phyloP scores from a whole-genome alignment of 495 filamentous ascomycete species.

The Trypethelium eluteriae region DNA sequence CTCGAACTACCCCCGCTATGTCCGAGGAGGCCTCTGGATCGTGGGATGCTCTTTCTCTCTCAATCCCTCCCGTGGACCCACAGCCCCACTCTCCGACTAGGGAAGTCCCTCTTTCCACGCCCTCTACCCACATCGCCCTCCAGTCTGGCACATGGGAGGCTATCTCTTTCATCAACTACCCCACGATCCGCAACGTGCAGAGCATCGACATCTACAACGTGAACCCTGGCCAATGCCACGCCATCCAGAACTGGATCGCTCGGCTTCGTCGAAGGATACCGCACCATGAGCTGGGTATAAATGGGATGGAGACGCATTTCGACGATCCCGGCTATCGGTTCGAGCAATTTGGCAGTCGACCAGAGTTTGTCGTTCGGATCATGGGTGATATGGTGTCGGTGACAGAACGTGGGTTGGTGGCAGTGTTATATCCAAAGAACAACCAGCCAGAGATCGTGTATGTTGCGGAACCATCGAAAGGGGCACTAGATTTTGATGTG shows the following conservation, averaged over 20 bases:
- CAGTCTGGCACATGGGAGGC: not conserved
- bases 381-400: not conserved
- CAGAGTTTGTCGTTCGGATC: not conserved
- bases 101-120: not conserved
- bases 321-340: not conserved
- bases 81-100: no score
- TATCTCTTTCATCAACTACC: not conserved
- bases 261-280: not conserved
- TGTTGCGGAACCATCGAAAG: not conserved
- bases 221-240: not conserved
- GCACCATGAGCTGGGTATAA: not conserved
- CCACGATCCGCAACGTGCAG: not conserved
- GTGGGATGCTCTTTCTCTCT: no score
- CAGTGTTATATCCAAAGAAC: not conserved
- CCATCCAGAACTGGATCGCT: not conserved
- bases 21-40: no score
- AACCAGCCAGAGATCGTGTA: not conserved
- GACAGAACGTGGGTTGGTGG: not conserved
- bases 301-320: not conserved
- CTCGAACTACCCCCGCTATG: no score
- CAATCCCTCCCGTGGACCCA: no score
- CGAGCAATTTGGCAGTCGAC: not conserved
- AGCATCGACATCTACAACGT: constrained; percentile 3
- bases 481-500: not conserved
- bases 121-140: not conserved